Percentiles rank a stretch among this genome's conserved stretches.
Evolutionary conservation across 225 moss, liverwort and hornwort genomes (phyloP).

Genomic region (Lunularia cruciata): DNA sequence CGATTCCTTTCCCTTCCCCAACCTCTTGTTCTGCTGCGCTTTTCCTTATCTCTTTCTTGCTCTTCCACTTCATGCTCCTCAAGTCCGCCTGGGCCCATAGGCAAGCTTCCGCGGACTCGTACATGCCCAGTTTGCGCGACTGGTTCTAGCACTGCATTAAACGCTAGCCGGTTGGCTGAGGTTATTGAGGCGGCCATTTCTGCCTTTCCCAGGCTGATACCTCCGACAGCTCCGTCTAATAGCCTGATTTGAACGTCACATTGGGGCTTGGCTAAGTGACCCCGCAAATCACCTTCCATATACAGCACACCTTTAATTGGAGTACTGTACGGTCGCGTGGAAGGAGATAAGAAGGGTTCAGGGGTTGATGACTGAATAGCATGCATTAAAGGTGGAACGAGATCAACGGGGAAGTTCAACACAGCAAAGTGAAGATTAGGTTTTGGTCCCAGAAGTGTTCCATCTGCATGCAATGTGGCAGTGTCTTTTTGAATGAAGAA

Average conservation of each 20-base stretch:
- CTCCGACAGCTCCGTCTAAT: constrained; percentile 91
- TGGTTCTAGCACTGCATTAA: constrained; percentile 95
- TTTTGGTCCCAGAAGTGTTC: constrained; percentile 89
- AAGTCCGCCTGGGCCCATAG: constrained; percentile 75
- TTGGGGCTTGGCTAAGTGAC: constrained; percentile 86
- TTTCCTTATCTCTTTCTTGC: constrained; percentile 61
- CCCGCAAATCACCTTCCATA: constrained; percentile 97
- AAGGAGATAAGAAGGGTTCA: constrained; percentile 64
- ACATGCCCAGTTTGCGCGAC: constrained; percentile 89
- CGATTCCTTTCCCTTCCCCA: constrained; percentile 82
- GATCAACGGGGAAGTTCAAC: constrained; percentile 87
- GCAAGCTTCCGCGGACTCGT: constrained; percentile 82
- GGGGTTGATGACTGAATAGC: constrained; percentile 87
- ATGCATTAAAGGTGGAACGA: constrained; percentile 86
- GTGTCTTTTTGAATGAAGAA: constrained; percentile 98
- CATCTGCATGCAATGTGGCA: constrained; percentile 96
- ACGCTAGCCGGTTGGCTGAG: constrained; percentile 86
- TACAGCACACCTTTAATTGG: constrained; percentile 88
- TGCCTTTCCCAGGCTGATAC: constrained; percentile 86
- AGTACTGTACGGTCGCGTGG: constrained; percentile 60
- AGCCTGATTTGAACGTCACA: constrained; percentile 97
- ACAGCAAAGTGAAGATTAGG: constrained; percentile 98
- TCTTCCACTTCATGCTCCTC: constrained; percentile 85
- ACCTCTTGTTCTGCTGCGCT: constrained; percentile 62
- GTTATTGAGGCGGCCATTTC: constrained; percentile 97